Percentiles rank a stretch among this genome's conserved stretches.
These are phyloP conservation scores for Phaeosphaeria sp. DNA, from an alignment of 2,329 filamentous ascomycete species.

Conservation along the genomic window DNA sequence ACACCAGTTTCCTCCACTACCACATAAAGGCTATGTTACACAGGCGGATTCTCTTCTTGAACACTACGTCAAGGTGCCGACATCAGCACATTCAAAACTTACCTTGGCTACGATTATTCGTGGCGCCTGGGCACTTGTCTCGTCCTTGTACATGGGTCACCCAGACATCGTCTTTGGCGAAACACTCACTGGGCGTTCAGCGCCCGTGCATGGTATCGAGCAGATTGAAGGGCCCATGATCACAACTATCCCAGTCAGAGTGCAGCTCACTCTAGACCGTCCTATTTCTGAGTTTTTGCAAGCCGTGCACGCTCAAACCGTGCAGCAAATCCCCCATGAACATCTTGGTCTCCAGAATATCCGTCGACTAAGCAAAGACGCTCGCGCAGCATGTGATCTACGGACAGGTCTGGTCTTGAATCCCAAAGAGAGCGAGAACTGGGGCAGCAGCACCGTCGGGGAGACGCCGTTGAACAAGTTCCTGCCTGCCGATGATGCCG, in stretches of 20 bases:
- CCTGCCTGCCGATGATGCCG: constrained; percentile 62
- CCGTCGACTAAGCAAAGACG: constrained; percentile 49
- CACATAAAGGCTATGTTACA: constrained; percentile 54
- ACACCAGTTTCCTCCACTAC: constrained; percentile 58
- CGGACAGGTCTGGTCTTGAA: constrained; percentile 48
- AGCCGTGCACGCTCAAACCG: constrained; percentile 62
- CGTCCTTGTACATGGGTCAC: constrained; percentile 62
- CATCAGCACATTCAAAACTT: constrained; percentile 48
- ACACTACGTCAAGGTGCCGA: constrained; percentile 51
- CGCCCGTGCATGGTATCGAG: constrained; percentile 54
- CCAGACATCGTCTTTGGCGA: constrained; percentile 65
- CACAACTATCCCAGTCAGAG: constrained; percentile 64
- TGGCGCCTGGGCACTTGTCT: constrained; percentile 66
- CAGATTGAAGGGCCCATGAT: constrained; percentile 68
- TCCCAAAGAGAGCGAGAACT: constrained; percentile 40
- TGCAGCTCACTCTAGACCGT: constrained; percentile 53
- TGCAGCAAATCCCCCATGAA: constrained; percentile 67
- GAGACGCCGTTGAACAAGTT: constrained; percentile 57
- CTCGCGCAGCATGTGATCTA: constrained; percentile 43
- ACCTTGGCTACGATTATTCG: constrained; percentile 60
- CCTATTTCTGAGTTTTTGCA: constrained; percentile 61
- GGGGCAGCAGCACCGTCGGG: constrained; percentile 19
- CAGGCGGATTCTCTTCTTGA: constrained; percentile 60
- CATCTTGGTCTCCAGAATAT: constrained; percentile 69
- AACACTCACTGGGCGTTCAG: constrained; percentile 64